These are phyloP conservation scores for Microbotryomycetes sp. DNA, from an alignment of 1,284 basidiomycete species.

Conservation along the genomic window DNA sequence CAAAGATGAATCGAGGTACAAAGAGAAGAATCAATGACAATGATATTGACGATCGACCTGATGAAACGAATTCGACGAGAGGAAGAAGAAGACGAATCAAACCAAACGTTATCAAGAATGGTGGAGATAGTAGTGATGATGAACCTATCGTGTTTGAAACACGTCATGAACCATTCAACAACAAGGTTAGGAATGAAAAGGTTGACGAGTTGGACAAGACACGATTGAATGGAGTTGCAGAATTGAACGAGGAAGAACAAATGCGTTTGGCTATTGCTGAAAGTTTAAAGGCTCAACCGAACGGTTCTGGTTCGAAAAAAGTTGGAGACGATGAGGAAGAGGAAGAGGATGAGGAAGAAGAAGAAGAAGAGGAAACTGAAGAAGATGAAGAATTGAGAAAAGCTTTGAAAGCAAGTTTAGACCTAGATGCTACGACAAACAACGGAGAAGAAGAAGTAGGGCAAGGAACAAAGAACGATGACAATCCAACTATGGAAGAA, in stretches of 20 bases:
- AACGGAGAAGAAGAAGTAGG: slow-evolving; percentile 13
- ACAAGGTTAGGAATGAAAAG: slow-evolving; percentile 46
- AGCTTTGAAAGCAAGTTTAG: slow-evolving; percentile 68
- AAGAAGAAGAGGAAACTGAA: slow-evolving; percentile 42
- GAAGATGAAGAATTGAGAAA: slow-evolving; percentile 62
- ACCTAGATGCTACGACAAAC: slow-evolving; percentile 52
- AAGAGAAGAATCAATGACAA: not conserved
- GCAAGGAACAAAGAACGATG: slow-evolving; percentile 38
- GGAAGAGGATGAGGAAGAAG: slow-evolving; percentile 5
- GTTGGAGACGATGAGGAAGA: not conserved
- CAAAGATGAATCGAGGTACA: slow-evolving; percentile 1
- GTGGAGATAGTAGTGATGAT: too few species aligned
- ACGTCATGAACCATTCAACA: not conserved
- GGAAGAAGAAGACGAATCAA: slow-evolving; percentile 9
- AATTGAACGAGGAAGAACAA: slow-evolving; percentile 41
- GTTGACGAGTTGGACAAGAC: slow-evolving; percentile 27
- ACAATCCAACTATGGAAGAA: slow-evolving; percentile 60
- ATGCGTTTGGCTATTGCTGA: slow-evolving; percentile 40
- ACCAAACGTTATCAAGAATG: too few species aligned
- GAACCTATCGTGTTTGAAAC: too few species aligned
- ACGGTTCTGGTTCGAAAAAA: not conserved
- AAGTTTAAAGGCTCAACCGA: slow-evolving; percentile 33
- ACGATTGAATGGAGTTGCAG: slow-evolving; percentile 29
- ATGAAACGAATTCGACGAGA: slow-evolving; percentile 40
- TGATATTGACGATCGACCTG: not conserved